Evolutionary conservation across 73 alveolate species (phyloP), one percentile per base, ranked within the genome.

Genomic region (Paramecium caudatum): DNA sequence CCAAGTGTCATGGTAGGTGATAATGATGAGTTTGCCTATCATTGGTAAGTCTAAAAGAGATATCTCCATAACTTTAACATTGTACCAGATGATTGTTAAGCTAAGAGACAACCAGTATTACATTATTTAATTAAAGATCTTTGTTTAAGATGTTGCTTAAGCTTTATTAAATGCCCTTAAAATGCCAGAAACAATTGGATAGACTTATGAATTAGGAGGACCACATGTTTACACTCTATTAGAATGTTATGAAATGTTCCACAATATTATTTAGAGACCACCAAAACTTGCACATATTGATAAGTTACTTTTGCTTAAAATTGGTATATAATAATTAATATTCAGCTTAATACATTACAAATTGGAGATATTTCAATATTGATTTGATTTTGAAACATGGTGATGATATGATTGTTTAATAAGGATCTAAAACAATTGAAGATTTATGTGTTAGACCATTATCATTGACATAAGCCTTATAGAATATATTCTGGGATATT

Each of bases 161-260:
- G 82, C 91, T 34, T 33, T 90, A 37, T 63, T 90, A 17, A 91
- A 91, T 69, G 93, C 93, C 19, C 82, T 91, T 15, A 91, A 83
- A 90, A 74, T 91, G 68, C 92, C 91, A 27, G 95, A 91, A 39
- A 69, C 93, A 3, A 55, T 80, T 41, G 95, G 94, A 34, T 45
- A 74, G 49, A 91, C 91, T 30, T 91, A 91, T 41, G 95, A 91
- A 69, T 90, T 86, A 69, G 95, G 95, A 39, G 95, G 95, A 15
- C 95, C 95, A 27, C 95, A 91, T 34, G 95, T 91, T 4, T 91
- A 91, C 74, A 21, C 94, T 15, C 25, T 50, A 46, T 49, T 63
- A 21, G 95, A 91, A 78, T 23, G 82, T 68, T 90, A 55, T 17
- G 95, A 91, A 91, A 91, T 91, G 61, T 45, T 91, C 19, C 90